Conservation (phyloP, 2,329 filamentous ascomycete genomes). For the Calonectria honghensis region DNA sequence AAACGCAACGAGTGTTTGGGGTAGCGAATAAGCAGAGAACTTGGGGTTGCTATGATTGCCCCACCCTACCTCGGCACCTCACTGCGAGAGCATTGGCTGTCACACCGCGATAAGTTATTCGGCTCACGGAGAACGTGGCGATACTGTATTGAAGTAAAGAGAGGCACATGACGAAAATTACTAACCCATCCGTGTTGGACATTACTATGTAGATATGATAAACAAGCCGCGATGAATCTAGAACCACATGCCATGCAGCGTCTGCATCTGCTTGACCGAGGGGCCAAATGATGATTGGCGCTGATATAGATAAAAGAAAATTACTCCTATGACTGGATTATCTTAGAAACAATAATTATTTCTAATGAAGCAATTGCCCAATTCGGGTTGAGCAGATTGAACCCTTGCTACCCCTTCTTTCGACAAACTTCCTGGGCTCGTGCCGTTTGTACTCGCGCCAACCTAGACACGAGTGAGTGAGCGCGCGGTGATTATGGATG, state of each 20-base stretch:
- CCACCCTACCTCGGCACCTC: neutral
- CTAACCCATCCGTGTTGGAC: no score
- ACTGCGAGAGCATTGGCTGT: neutral
- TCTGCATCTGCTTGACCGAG: neutral
- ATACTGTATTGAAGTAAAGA: neutral
- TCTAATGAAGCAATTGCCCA: no score
- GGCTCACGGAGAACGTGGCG: neutral
- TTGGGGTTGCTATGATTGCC: neutral
- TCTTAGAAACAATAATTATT: no score
- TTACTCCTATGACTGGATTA: no score
- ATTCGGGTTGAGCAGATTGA: no score
- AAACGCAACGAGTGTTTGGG: neutral
- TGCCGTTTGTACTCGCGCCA: no score
- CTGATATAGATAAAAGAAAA: no score
- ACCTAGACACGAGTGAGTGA: no score
- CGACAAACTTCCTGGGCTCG: no score
- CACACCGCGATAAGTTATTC: neutral
- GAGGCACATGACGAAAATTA: neutral
- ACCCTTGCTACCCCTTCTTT: no score
- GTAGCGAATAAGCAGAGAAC: neutral
- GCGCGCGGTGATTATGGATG: neutral
- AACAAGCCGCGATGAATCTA: neutral
- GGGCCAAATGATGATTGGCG: no score
- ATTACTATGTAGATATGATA: neutral
- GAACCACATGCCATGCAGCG: neutral